These are phyloP conservation scores for Podaxis mareebaensis DNA, from an alignment of 768 basidiomycete genomes.

Conservation along the genomic window DNA sequence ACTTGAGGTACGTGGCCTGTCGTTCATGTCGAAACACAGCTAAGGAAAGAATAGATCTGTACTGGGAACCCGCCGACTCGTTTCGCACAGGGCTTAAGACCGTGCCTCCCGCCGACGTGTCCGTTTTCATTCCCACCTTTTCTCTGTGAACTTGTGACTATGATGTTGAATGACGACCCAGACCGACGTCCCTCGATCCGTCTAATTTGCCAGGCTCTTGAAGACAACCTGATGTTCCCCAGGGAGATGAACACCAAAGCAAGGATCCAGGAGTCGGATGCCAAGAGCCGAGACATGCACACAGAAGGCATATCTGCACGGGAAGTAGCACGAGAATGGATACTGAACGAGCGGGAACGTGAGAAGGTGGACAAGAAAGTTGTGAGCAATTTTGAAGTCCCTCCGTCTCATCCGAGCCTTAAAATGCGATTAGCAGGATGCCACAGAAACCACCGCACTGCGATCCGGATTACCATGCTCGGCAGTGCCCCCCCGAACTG, in stretches of 20 bases:
- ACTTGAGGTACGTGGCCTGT: neutral
- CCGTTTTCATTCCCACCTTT: neutral
- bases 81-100: neutral
- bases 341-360: neutral
- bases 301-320: neutral
- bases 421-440: neutral
- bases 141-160: neutral
- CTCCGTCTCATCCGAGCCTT: neutral
- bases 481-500: neutral
- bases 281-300: neutral
- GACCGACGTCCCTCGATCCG: neutral
- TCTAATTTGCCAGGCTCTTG: neutral
- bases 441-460: neutral
- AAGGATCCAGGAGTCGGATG: neutral
- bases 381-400: neutral
- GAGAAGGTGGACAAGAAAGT: neutral
- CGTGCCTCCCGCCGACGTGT: neutral
- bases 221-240: neutral
- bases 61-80: neutral
- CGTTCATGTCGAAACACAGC: too few species aligned
- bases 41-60: neutral
- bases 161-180: neutral
- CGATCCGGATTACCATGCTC: neutral
- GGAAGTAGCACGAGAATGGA: neutral
- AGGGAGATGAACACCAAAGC: neutral